phyloP scores from a whole-genome alignment of 2,329 filamentous ascomycete genomes.

The Fusarium hainanense region DNA sequence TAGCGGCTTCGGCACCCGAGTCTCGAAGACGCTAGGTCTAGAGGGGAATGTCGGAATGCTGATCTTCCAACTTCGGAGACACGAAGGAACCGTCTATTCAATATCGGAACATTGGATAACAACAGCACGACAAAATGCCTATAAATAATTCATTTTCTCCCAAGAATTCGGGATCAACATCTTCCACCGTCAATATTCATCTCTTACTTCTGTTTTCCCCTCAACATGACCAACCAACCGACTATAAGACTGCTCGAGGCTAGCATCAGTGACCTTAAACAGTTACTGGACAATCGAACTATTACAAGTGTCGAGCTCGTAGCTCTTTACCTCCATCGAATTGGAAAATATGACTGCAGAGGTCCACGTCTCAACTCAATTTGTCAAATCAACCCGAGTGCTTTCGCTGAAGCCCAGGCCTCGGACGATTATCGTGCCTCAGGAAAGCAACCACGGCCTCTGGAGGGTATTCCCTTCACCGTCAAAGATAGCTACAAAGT shows the following conservation, averaged over 20 bases:
- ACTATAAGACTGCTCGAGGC: background rate
- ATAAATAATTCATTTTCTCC: background rate
- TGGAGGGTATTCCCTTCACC: constrained; percentile 68
- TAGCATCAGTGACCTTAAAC: background rate
- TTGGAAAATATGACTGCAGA: constrained; percentile 43
- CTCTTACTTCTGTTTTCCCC: accelerated
- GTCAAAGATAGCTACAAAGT: constrained; percentile 69
- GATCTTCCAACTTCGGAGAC: background rate
- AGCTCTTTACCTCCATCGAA: constrained; percentile 43
- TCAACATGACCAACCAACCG: background rate
- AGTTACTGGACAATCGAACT: constrained; percentile 23
- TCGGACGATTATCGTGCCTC: constrained; percentile 46
- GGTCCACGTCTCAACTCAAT: constrained; percentile 45
- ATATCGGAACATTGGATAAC: background rate
- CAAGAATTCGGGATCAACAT: accelerated
- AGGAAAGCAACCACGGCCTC: constrained; percentile 18
- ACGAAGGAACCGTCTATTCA: background rate
- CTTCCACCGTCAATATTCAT: accelerated
- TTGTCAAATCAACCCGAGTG: constrained; percentile 40
- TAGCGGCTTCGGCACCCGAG: background rate
- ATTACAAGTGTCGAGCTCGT: constrained; percentile 46
- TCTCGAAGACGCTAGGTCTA: no score
- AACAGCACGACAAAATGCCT: background rate
- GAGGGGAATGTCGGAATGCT: background rate
- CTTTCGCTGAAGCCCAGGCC: constrained; percentile 45